Percentiles rank a stretch among this genome's conserved stretches.
Evolutionary conservation across 148 eudicot genomes (phyloP).

Genomic region (Mesembryanthemum crystallinum): DNA sequence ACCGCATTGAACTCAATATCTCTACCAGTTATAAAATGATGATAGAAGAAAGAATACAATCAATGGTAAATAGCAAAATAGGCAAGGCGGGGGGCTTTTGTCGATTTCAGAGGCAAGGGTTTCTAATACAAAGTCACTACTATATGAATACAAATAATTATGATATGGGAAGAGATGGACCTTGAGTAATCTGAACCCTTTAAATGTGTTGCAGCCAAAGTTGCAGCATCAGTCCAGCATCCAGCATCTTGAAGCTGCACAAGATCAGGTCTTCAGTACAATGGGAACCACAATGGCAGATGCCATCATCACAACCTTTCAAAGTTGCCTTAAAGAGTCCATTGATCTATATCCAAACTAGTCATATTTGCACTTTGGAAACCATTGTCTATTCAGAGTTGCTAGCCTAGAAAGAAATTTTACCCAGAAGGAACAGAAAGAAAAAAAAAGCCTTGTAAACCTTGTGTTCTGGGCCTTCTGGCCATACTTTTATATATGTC

Average conservation of each 20-base stretch:
- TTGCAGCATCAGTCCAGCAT: slow-evolving; percentile 99
- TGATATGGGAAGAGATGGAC: slow-evolving; percentile 34
- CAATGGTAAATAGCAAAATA: neutral
- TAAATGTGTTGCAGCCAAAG: slow-evolving; percentile 95
- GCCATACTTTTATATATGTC: no score
- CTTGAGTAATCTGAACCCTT: slow-evolving; percentile 96
- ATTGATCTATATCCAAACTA: neutral
- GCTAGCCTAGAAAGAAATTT: neutral
- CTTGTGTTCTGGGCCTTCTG: no score
- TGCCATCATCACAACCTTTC: neutral
- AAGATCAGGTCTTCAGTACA: slow-evolving; percentile 5
- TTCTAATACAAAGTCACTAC: neutral
- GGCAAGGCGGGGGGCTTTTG: neutral
- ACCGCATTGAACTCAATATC: neutral
- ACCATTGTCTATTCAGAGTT: neutral
- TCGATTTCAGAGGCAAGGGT: neutral
- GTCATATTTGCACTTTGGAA: neutral
- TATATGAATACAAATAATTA: neutral
- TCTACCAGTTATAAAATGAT: neutral
- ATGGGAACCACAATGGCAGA: neutral
- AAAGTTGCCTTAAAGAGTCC: neutral
- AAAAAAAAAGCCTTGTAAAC: no score
- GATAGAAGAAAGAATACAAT: neutral
- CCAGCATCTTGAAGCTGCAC: slow-evolving; percentile 99
- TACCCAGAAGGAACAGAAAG: neutral